Conservation (phyloP, 78 protist genomes). For the Planoprotostelium fungivorum region DNA sequence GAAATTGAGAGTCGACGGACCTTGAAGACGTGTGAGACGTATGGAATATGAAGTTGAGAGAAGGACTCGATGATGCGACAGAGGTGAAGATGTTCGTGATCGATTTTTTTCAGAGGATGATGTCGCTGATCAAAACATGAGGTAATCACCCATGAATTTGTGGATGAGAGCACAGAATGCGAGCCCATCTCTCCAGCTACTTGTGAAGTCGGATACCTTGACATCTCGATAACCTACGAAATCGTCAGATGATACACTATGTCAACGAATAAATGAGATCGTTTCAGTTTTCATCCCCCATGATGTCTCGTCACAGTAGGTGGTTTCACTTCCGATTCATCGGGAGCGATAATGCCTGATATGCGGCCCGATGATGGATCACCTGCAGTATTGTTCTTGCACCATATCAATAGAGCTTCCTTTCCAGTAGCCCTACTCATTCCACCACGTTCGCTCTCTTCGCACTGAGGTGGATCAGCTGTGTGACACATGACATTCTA, state of each 20-base stretch:
- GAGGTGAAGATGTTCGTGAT: neutral
- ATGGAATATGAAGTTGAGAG: too few relatives aligned
- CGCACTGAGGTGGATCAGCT: too few relatives aligned
- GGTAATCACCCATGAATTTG: neutral
- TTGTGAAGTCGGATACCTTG: conserved; percentile 27
- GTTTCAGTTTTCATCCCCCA: too few relatives aligned
- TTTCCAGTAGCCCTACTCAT: neutral
- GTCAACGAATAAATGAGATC: too few relatives aligned
- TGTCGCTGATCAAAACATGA: neutral
- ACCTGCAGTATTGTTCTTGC: neutral
- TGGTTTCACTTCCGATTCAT: too few relatives aligned
- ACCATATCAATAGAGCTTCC: conserved; percentile 1
- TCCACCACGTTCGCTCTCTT: too few relatives aligned
- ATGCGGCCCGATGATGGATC: neutral
- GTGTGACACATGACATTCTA: too few relatives aligned
- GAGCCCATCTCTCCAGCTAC: conserved; percentile 60
- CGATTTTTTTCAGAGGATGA: neutral
- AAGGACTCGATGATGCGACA: neutral
- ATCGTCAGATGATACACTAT: too few relatives aligned
- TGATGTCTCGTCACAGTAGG: too few relatives aligned
- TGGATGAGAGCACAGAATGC: conserved; percentile 68
- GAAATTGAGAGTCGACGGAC: neutral
- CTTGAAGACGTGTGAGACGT: too few relatives aligned
- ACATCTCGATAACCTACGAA: conserved; percentile 47
- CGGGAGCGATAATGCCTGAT: too few relatives aligned